Evolutionary conservation across 2,329 filamentous ascomycete species (phyloP).

Genomic region (Stachybotrys chartarum): DNA sequence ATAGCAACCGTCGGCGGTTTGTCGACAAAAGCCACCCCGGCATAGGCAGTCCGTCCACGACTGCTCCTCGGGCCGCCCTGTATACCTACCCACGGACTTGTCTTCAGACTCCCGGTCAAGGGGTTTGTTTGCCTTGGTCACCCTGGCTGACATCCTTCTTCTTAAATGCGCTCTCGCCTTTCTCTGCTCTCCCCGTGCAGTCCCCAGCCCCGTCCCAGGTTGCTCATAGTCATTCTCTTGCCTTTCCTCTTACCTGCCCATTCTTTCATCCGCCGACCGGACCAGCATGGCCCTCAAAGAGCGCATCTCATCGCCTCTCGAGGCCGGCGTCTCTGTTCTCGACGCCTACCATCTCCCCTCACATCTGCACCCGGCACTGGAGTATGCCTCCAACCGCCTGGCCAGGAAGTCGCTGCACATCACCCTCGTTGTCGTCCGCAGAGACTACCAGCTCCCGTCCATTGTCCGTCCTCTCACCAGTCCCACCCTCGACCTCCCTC

Average conservation of each 20-base stretch:
- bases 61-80: too few species aligned
- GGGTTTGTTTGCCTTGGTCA: too few species aligned
- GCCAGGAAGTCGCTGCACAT: constrained; percentile 48
- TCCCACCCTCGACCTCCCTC: constrained; percentile 12
- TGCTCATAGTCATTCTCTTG: background rate
- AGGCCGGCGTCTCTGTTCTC: constrained; percentile 53
- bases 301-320: constrained; percentile 55
- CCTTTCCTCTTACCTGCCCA: background rate
- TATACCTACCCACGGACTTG: too few species aligned
- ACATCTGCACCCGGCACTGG: constrained; percentile 46
- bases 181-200: too few species aligned
- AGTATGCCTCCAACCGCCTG: constrained; percentile 50
- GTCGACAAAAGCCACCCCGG: background rate
- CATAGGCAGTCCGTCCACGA: background rate
- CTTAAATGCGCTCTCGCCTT: too few species aligned
- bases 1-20: background rate
- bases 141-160: too few species aligned
- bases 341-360: constrained; percentile 50
- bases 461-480: constrained; percentile 13
- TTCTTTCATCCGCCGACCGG: background rate
- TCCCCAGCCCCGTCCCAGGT: background rate
- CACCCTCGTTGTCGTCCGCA: constrained; percentile 49
- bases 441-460: constrained; percentile 47
- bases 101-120: too few species aligned
- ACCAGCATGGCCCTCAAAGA: constrained; percentile 41